Evolutionary conservation across 192 early-diverging fungal genomes (phyloP), one percentile per base, ranked within the genome.

Genomic region (Lobosporangium transversale): DNA sequence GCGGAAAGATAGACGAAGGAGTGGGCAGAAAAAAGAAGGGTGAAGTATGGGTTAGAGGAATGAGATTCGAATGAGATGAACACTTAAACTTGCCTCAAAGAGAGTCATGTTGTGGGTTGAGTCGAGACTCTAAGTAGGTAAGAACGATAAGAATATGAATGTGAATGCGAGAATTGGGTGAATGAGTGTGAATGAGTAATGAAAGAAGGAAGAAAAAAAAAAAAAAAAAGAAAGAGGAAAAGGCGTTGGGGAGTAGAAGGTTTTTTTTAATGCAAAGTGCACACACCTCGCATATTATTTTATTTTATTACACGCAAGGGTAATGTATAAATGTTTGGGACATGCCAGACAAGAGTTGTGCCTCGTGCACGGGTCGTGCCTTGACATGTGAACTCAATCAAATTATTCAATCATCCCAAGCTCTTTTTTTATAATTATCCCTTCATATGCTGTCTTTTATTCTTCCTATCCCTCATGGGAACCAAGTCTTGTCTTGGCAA

Each of bases 41-140:
- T 47, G 45, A 21, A 21, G 5, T 51, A 10, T 35, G 40, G 8
- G 43, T 18, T 4, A 47, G 18, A 24, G 20, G 53, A 56, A 35
- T 14, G 26, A 43, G 40, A 18, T n/a, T n/a, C n/a, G n/a, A n/a
- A n/a, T n/a, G 37, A 40, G 8, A 40, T 40, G 37, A 14, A 40
- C 7, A 14, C 37, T 10, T 14, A 10, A 26, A 48, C 63, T 60
- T 75, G 64, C 71, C 71, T 75, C 71, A 31, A 66, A 66, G 43
- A 66, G 52, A 1, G 71, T 75, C 71, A 75, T 75, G 43, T 42
- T 27, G 20, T 29, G 37, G 36, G 33, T 45, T 7, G 40, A 18
- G 9, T 30, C 18, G 55, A 48, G 47, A 8, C 31, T 17, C 29
- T 29, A 17, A 31, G 1, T 32, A 12, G n/a, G 30, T n/a, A 30